Percentiles rank a stretch among this genome's conserved stretches.
These are phyloP conservation scores for Thelonectria olida DNA, from an alignment of 2,329 filamentous ascomycete species.

Conservation along the genomic window DNA sequence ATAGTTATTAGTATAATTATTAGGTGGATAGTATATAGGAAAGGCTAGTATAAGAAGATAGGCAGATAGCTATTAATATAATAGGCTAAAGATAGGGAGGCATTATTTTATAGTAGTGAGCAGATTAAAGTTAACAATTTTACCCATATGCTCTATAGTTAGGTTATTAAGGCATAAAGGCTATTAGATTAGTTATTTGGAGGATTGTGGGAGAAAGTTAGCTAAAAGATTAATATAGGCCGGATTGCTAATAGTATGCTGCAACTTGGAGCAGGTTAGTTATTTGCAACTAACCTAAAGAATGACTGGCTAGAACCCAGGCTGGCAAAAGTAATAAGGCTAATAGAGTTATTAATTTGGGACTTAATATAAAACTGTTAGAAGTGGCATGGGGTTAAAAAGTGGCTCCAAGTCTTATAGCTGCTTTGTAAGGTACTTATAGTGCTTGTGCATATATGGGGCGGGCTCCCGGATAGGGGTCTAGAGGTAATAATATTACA, in stretches of 20 bases:
- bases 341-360: neutral
- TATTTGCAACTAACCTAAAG: slow-evolving; percentile 19
- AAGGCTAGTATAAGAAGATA: slow-evolving; percentile 18
- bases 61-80: slow-evolving; percentile 6
- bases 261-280: slow-evolving; percentile 19
- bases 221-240: slow-evolving; percentile 9
- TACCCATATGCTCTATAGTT: neutral
- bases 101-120: slow-evolving; percentile 17
- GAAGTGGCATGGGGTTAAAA: neutral
- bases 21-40: slow-evolving; percentile 21
- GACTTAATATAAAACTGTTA: neutral
- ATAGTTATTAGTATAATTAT: slow-evolving; percentile 20
- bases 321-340: neutral
- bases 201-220: neutral
- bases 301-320: slow-evolving; percentile 7
- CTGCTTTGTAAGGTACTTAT: neutral
- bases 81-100: slow-evolving; percentile 16
- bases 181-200: too few relatives aligned
- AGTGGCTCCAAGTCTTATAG: neutral
- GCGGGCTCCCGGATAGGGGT: neutral
- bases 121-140: slow-evolving; percentile 11
- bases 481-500: neutral
- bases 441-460: slow-evolving; percentile 14
- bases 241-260: slow-evolving; percentile 14
- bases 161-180: neutral